Evolutionary conservation across 352 stramenopile genomes (phyloP), one percentile per base, ranked within the genome.

Genomic region (Phytophthora parvispora): DNA sequence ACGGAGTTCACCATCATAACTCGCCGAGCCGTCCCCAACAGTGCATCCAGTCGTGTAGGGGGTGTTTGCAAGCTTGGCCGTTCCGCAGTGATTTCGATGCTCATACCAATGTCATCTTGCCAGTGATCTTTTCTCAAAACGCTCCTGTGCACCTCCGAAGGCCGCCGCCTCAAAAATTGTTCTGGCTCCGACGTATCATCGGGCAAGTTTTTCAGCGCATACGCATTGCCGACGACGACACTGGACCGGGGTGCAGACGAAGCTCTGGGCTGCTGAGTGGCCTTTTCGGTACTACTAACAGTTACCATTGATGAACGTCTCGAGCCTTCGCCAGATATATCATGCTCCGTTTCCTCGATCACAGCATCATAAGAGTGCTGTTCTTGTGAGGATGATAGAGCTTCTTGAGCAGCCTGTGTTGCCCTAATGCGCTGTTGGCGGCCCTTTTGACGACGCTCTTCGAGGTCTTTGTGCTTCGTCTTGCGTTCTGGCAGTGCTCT

Each of bases 401-500:
- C 54, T 10, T 77, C 69, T 62, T 73, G 69, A 6, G 53, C 32
- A 55, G 47, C 52, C 34, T 74, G 68, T 0, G 68, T 48, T 6
- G 75, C 38, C 4, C 78, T 50, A 47, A 89, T 73, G 0, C 83
- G 85, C 28, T 89, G 77, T 12, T 90, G 72, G 10, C 85, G 74
- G 1, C 77, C 85, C 32, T 81, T 81, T 63, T 90, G 80, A 2
- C 85, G 81, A 20, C 85, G 79, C 32, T 86, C 66, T 58, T 91
- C 80, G 2, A 93, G 75, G 20, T 77, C 83, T 9, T 81, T 83
- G 60, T 93, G 78, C 50, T 90, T 93, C 6, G 64, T 66, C 43
- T 90, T 91, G n/a, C 84, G 83, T 18, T 91, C 85, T 3, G 83
- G 85, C 9, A 89, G 29, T 5, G 65, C 70, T 57, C 83, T 59